These are phyloP conservation scores for Tolypocladium nubicola DNA, from an alignment of 2,329 filamentous ascomycete species.

Conservation along the genomic window DNA sequence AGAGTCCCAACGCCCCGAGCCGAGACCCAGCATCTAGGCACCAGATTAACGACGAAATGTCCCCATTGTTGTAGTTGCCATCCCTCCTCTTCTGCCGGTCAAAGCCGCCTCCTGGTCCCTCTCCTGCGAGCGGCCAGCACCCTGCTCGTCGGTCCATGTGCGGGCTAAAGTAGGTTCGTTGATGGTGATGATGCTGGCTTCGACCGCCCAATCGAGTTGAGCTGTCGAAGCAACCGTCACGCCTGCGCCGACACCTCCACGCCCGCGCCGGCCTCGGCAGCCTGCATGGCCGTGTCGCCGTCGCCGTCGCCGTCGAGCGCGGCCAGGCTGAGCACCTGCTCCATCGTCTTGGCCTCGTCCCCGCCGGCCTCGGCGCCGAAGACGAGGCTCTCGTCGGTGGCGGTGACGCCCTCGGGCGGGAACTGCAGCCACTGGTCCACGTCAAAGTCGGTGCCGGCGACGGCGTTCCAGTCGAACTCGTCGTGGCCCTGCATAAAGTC, in stretches of 20 bases:
- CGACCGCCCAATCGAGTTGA: neutral
- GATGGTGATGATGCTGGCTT: neutral
- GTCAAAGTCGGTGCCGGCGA: slow-evolving; percentile 42
- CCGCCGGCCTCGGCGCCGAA: neutral
- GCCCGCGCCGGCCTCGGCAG: neutral
- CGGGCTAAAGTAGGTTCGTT: neutral
- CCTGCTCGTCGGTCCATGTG: neutral
- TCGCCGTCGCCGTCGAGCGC: slow-evolving; percentile 16
- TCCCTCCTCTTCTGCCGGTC: neutral
- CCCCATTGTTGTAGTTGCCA: neutral
- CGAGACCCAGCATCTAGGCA: neutral
- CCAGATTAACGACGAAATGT: neutral
- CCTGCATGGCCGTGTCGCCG: slow-evolving; percentile 8
- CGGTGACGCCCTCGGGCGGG: slow-evolving; percentile 36
- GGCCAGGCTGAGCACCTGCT: slow-evolving; percentile 17
- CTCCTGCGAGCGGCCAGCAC: neutral
- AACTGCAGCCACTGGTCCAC: slow-evolving; percentile 51
- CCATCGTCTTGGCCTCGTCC: slow-evolving; percentile 16
- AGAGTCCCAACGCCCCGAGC: neutral
- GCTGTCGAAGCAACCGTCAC: neutral
- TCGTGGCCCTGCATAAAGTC: slow-evolving; percentile 36
- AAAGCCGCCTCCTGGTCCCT: neutral
- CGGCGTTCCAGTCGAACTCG: slow-evolving; percentile 43
- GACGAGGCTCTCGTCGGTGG: slow-evolving; percentile 19
- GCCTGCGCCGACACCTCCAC: slow-evolving; percentile 1